These are phyloP conservation scores for Pichia inconspicua DNA, from an alignment of 1,139 yeast genomes.

Conservation along the genomic window DNA sequence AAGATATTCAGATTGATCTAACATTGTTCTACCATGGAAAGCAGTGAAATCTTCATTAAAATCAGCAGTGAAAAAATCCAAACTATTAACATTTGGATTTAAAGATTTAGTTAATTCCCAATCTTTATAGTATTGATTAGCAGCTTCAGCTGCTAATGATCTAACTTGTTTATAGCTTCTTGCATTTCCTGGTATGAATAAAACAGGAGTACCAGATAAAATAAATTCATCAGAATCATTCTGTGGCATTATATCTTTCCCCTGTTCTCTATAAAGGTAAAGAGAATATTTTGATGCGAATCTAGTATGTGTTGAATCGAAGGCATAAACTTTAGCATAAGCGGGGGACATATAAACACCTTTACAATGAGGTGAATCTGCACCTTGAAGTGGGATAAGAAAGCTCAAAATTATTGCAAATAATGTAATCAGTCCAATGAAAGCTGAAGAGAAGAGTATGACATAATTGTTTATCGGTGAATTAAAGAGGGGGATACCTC, in stretches of 20 bases:
- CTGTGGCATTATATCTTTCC: conserved; percentile 53
- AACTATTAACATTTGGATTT: conserved; percentile 32
- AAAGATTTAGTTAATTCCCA: conserved; percentile 12
- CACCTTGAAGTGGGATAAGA: conserved; percentile 20
- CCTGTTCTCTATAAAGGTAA: conserved; percentile 72
- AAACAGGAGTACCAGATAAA: conserved; percentile 72
- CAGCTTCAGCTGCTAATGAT: conserved; percentile 77
- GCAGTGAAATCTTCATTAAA: conserved; percentile 96
- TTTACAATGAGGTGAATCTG: conserved; percentile 36
- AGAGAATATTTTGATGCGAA: conserved; percentile 75
- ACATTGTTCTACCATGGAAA: conserved; percentile 85
- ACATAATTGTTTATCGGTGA: conserved; percentile 1
- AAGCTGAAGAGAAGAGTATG: conserved; percentile 1
- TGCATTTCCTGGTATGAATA: conserved; percentile 96
- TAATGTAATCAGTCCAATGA: conserved; percentile 6
- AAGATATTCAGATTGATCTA: conserved; percentile 89
- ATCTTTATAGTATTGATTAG: conserved; percentile 41
- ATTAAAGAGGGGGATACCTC: background rate
- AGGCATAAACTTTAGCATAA: conserved; percentile 62
- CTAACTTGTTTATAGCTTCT: conserved; percentile 89
- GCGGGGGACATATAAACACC: conserved; percentile 70
- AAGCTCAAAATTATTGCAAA: conserved; percentile 16
- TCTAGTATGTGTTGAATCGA: conserved; percentile 63
- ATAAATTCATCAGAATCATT: conserved; percentile 31
- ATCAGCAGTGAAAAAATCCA: conserved; percentile 84